These are phyloP conservation scores for Hanseniaspora meyeri DNA, from an alignment of 805 yeast genomes.

Conservation along the genomic window DNA sequence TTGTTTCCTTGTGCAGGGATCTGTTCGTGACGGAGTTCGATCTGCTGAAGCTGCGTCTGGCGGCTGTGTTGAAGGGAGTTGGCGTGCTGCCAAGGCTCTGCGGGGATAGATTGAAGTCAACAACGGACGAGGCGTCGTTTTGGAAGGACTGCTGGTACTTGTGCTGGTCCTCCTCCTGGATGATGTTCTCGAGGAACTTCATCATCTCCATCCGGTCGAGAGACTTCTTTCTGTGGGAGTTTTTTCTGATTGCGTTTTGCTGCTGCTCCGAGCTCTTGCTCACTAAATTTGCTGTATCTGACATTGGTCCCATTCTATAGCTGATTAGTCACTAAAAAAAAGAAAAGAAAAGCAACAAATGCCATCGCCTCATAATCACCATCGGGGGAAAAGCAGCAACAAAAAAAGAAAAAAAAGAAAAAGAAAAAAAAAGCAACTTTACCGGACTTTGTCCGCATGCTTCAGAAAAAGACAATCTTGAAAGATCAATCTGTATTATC, in stretches of 20 bases:
- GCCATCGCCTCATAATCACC: too few species aligned
- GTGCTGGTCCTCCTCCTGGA: conserved; percentile 10
- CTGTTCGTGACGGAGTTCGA: background rate
- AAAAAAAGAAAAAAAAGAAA: background rate
- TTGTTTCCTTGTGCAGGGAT: background rate
- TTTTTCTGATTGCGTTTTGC: background rate
- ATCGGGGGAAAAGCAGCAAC: too few species aligned
- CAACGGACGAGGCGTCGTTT: background rate
- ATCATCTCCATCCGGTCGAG: conserved; percentile 9
- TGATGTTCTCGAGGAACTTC: conserved; percentile 6
- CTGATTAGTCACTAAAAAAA: background rate
- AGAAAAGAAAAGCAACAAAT: background rate
- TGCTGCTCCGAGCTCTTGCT: conserved; percentile 6
- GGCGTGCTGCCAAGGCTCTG: conserved; percentile 1
- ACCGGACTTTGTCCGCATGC: background rate
- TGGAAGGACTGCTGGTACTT: conserved; percentile 6
- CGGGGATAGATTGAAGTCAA: background rate
- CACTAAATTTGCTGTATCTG: background rate
- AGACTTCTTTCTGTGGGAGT: conserved; percentile 1
- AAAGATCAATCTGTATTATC: background rate
- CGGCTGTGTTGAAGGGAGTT: conserved; percentile 3
- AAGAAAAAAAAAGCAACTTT: background rate
- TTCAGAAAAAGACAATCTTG: too few species aligned
- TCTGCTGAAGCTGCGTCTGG: conserved; percentile 12
- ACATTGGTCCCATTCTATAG: background rate